These are phyloP conservation scores for Allium sativum DNA, from an alignment of 106 monocot genomes.

Conservation along the genomic window DNA sequence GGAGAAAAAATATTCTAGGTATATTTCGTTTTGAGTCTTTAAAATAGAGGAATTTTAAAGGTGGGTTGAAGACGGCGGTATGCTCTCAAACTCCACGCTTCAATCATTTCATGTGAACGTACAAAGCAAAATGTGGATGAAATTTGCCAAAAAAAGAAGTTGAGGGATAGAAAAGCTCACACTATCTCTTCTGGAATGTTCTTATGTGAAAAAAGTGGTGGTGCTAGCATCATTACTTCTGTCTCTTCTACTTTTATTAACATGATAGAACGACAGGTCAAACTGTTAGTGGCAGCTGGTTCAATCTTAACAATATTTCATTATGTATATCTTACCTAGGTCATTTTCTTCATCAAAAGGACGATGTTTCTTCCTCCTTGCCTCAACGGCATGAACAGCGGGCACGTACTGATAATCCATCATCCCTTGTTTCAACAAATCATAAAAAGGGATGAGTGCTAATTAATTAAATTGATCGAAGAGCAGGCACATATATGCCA, in stretches of 20 bases:
- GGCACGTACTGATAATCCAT: conserved; percentile 86
- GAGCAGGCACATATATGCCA: too few relatives aligned
- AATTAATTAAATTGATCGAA: too few relatives aligned
- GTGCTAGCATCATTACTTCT: conserved; percentile 82
- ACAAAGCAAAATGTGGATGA: background rate
- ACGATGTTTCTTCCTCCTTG: conserved; percentile 31
- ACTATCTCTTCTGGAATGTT: conserved; percentile 65
- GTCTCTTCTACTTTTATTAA: conserved; percentile 29
- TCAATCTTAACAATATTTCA: background rate
- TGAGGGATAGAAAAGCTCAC: conserved; percentile 29
- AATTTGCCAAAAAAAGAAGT: background rate
- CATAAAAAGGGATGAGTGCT: background rate
- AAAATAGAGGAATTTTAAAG: too few relatives aligned
- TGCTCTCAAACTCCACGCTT: too few relatives aligned
- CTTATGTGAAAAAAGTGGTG: conserved; percentile 69
- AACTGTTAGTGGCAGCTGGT: background rate
- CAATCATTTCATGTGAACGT: too few relatives aligned
- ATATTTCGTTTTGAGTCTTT: too few relatives aligned
- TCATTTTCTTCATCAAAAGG: conserved; percentile 12
- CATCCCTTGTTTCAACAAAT: conserved; percentile 48
- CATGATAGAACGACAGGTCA: background rate
- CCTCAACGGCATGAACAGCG: conserved; percentile 63
- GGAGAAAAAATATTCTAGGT: too few relatives aligned
- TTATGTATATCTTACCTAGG: conserved; percentile 5
- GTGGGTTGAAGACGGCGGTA: too few relatives aligned